Base-by-base conservation (phyloP, 2,329 filamentous ascomycete genomes). In the Aspergillus quadrilineatus region DNA sequence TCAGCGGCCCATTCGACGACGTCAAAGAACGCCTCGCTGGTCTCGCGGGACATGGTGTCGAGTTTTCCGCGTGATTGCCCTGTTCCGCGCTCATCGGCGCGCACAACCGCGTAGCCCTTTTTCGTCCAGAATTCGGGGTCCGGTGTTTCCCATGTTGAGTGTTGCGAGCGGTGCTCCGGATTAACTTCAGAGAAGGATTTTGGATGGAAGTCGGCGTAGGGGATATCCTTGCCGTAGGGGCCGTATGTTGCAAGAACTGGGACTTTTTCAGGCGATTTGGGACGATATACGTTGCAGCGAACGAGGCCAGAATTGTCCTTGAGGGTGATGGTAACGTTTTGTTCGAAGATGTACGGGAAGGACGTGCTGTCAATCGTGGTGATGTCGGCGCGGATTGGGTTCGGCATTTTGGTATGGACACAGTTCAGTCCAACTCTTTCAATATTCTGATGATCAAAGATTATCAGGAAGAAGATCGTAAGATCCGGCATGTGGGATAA, bases 181-280 rank as follows among this genome's bases (percentile, higher is more conserved):
- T 82, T 82, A 4, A 85, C 78, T 58, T 85, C 78, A 42, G 65
- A 62, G 73, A 71, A 85, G 1, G 81, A 83, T 55, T 79, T 75
- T 2, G 74, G 63, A 55, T 80, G 75, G 66, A 85, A 85, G 59
- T 62, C 64, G 56, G 77, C 74, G 67, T 89, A 89, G 17, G 79
- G 82, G 36, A 89, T 87, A 63, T 90, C 87, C 63, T 90, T 90
- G 45, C 88, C 87, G 60, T 90, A 90, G 0, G 88, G 88, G 0
- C 87, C 87, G 61, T 90, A 90, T 0, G 87, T 90, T 2, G 88
- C 82, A 7, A 90, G 69, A 0, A 88, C 86, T 0, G 88, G 87
- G 22, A 60, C 59, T 69, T 75, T 63, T 22, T 75, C 69, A 1
- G 59, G 43, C 22, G 6, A 55, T 46, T 79, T 80, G 1, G 80